These are phyloP conservation scores for Clitopilus passeckerianus DNA, from an alignment of 768 basidiomycete genomes.

Conservation along the genomic window DNA sequence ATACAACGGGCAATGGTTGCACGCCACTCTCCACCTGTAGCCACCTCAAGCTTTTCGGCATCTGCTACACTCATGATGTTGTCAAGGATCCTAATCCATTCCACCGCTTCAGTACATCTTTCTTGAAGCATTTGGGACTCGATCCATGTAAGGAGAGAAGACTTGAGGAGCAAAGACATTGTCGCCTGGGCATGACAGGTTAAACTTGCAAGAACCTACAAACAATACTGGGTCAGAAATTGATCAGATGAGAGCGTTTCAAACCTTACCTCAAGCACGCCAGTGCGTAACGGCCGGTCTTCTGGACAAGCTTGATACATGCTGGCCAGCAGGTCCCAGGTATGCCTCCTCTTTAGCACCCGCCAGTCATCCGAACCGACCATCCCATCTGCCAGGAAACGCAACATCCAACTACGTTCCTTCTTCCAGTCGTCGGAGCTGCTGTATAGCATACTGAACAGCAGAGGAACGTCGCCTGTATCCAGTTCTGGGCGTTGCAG, in stretches of 20 bases:
- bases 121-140: constrained; percentile 56
- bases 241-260: background rate
- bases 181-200: constrained; percentile 67
- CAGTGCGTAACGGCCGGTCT: constrained; percentile 47
- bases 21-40: constrained; percentile 60
- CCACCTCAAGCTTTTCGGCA: constrained; percentile 41
- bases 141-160: constrained; percentile 76
- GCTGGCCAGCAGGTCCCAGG: constrained; percentile 85
- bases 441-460: constrained; percentile 86
- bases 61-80: constrained; percentile 55
- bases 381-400: constrained; percentile 80
- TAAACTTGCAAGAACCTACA: constrained; percentile 69
- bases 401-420: constrained; percentile 86
- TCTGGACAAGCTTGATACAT: constrained; percentile 64
- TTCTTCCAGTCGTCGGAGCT: constrained; percentile 76
- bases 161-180: constrained; percentile 66
- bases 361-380: constrained; percentile 74
- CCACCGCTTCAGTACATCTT: constrained; percentile 36
- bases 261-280: constrained; percentile 61
- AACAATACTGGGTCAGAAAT: background rate
- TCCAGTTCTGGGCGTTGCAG: constrained; percentile 86
- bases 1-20: constrained; percentile 50
- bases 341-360: constrained; percentile 73
- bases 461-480: constrained; percentile 78
- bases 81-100: constrained; percentile 64